Evolutionary conservation across 345 rosid species (phyloP), one percentile per base, ranked within the genome.

Genomic region (Ailanthus altissimus): DNA sequence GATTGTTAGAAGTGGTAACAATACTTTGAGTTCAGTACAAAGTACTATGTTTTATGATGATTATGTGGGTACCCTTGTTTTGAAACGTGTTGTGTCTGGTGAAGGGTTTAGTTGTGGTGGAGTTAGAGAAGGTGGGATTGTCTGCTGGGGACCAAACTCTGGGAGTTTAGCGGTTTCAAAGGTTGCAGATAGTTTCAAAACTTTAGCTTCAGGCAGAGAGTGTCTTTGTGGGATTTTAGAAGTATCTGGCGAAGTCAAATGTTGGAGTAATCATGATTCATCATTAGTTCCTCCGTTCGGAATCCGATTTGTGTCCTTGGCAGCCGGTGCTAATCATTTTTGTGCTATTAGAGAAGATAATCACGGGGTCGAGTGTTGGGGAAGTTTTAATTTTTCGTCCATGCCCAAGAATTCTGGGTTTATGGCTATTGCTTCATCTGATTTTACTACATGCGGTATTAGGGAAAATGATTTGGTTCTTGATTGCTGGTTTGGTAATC

Each of bases 321-420:
- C 97, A 8, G 89, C 98, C 7, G 98, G 99, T 23, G 88, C 92
- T 75, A 72, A 76, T 28, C 91, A 93, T 84, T 96, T 87, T 72
- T 96, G 98, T 23, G 99, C 93, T 25, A 91, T 96, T 57, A 88
- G 97, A 23, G 87, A 87, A 70, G 98, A 93, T 83, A 85, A 87
- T 74, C 98, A 93, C 67, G 94, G 86, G 54, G 89, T 90, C 66
- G 92, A 87, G 51, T 96, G 99, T 76, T 93, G 98, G 98, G 99
- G 99, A 26, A 87, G 72, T 46, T 84, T 86, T 64, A 92, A 90
- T 74, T 77, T 85, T 36, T 93, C 97, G 12, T 81, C 87, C 5
- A 81, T 87, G 36, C 98, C 97, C 0, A 93, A 85, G 63, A 87
- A 80, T 82, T 85, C 92, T 23, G 99, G 98, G 16, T 93, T 93